Percentiles rank a stretch among this genome's conserved stretches.
phyloP scores from a whole-genome alignment of 306 rosid species.

The Benincasa hispida region DNA sequence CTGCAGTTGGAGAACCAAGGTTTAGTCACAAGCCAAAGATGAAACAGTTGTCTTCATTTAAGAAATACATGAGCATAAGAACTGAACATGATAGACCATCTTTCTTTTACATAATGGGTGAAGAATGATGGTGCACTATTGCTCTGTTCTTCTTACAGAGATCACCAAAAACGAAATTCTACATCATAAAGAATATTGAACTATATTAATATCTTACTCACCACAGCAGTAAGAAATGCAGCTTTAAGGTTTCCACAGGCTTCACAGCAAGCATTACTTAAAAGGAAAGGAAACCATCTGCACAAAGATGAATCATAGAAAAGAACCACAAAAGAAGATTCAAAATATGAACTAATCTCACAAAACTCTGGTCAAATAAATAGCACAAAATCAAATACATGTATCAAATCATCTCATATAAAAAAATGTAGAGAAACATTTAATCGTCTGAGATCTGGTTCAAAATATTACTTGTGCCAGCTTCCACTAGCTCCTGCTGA shows the following conservation, averaged over 20 bases:
- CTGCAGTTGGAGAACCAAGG: conserved; percentile 1
- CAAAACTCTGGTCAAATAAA: not conserved
- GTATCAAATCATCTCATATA: too few species aligned
- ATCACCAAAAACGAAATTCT: not conserved
- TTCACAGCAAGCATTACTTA: conserved; percentile 84
- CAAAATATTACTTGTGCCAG: conserved; percentile 68
- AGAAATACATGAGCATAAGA: not conserved
- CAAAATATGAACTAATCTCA: conserved; percentile 1
- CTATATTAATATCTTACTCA: conserved; percentile 26
- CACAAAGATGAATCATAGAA: conserved; percentile 12
- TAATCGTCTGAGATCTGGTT: conserved; percentile 6
- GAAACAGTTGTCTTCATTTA: not conserved
- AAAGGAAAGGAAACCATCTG: conserved; percentile 98
- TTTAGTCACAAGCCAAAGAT: not conserved
- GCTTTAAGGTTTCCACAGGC: conserved; percentile 99
- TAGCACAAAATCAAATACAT: not conserved
- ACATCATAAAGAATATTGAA: not conserved
- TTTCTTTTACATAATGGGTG: not conserved
- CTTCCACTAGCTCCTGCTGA: conserved; percentile 93
- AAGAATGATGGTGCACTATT: not conserved
- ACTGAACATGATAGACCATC: not conserved
- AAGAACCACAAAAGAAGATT: conserved; percentile 3
- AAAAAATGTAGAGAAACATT: conserved; percentile 6
- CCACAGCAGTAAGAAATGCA: conserved; percentile 96
- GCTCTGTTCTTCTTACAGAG: not conserved